These are phyloP conservation scores for Stenogyne calaminthoides DNA, from an alignment of 305 asterid genomes.

Conservation along the genomic window DNA sequence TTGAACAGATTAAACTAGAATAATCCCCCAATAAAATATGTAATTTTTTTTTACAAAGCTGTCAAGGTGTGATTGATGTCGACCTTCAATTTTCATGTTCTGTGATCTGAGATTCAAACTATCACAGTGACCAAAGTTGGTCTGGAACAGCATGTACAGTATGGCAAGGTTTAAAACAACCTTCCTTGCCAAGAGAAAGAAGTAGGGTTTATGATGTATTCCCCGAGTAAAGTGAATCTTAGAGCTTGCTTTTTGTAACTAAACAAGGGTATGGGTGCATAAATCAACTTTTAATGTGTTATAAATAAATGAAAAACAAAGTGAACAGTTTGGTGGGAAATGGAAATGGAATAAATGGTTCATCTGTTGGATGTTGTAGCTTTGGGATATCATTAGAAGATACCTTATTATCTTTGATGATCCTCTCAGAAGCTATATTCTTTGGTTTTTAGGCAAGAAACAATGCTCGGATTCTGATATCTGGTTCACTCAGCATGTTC, in stretches of 20 bases:
- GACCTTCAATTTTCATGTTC: background rate
- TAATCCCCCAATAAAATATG: background rate
- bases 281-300: background rate
- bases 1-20: background rate
- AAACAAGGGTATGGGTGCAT: background rate
- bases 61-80: background rate
- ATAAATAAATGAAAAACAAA: background rate
- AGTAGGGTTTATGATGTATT: background rate
- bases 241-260: background rate
- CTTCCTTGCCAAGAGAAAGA: background rate
- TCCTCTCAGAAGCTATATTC: background rate
- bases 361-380: slow-evolving; percentile 1
- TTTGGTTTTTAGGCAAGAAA: slow-evolving; percentile 55
- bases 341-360: background rate
- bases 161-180: background rate
- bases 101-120: slow-evolving; percentile 9
- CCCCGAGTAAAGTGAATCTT: background rate
- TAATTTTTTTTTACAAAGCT: background rate
- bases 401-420: background rate
- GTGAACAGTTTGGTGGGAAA: slow-evolving; percentile 3
- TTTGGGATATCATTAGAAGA: background rate
- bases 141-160: background rate
- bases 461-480: slow-evolving; percentile 63
- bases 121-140: background rate
- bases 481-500: slow-evolving; percentile 67